Evolutionary conservation across 1,284 basidiomycete species (phyloP).

Genomic region (Mycosarcoma maydis): DNA sequence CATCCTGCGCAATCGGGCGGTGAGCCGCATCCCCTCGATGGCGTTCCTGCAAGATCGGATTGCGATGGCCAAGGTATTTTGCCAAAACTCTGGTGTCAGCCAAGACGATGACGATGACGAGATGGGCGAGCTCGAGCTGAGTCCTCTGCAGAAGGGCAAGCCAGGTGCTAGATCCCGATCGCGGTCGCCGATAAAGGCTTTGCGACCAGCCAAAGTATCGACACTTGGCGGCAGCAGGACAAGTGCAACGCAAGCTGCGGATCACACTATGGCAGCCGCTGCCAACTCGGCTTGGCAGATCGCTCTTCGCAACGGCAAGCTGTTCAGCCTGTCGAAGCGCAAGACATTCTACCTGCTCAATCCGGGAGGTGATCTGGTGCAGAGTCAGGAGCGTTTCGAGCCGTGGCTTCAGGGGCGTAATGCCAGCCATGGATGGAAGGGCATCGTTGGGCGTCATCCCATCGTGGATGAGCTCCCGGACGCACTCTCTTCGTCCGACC

Average conservation of each 20-base stretch:
- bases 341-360: constrained; percentile 85
- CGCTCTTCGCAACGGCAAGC: constrained; percentile 41
- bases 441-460: constrained; percentile 77
- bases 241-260: neutral
- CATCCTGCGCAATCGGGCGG: constrained; percentile 80
- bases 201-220: constrained; percentile 2
- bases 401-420: constrained; percentile 73
- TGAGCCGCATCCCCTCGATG: constrained; percentile 88
- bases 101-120: constrained; percentile 10
- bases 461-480: constrained; percentile 54
- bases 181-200: constrained; percentile 22
- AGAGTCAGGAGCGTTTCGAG: constrained; percentile 84
- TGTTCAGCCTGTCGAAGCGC: constrained; percentile 44
- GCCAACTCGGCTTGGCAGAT: constrained; percentile 30
- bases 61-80: constrained; percentile 42
- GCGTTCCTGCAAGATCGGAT: constrained; percentile 84
- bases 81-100: neutral
- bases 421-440: constrained; percentile 80
- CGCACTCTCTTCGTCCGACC: constrained; percentile 50
- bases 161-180: constrained; percentile 16
- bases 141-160: constrained; percentile 40
- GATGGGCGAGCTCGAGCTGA: constrained; percentile 22
- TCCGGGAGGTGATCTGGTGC: constrained; percentile 86
- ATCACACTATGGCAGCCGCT: neutral
- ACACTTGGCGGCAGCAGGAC: constrained; percentile 10